These are phyloP conservation scores for Phlyctochytrium planicorne DNA, from an alignment of 192 early-diverging fungal genomes.

Conservation along the genomic window DNA sequence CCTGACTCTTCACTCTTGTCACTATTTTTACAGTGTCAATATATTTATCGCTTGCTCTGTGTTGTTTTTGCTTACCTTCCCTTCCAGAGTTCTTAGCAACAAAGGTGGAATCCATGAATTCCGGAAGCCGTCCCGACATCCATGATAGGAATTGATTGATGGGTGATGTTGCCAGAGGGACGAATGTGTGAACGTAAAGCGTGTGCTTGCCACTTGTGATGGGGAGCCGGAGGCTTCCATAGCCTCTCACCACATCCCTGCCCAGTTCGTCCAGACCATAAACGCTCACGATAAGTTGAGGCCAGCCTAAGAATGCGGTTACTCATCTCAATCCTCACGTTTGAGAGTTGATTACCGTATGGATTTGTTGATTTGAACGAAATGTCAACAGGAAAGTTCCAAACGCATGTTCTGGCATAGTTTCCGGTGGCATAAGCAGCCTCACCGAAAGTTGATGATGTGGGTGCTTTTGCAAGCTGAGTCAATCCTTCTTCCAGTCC, in stretches of 20 bases:
- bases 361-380: slow-evolving; percentile 60
- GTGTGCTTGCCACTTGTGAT: slow-evolving; percentile 41
- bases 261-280: slow-evolving; percentile 62
- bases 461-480: slow-evolving; percentile 38
- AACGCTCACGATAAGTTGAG: slow-evolving; percentile 53
- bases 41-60: neutral
- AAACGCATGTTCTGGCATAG: slow-evolving; percentile 46
- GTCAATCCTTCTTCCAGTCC: slow-evolving; percentile 63
- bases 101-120: slow-evolving; percentile 60
- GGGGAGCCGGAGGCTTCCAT: slow-evolving; percentile 47
- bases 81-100: slow-evolving; percentile 47
- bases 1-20: slow-evolving; percentile 52
- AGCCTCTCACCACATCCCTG: slow-evolving; percentile 62
- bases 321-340: slow-evolving; percentile 9
- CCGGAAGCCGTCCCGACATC: slow-evolving; percentile 48
- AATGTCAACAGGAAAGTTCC: slow-evolving; percentile 63
- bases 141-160: slow-evolving; percentile 54
- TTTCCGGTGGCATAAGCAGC: slow-evolving; percentile 22
- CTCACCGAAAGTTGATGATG: slow-evolving; percentile 21
- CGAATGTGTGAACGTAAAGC: slow-evolving; percentile 50
- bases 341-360: slow-evolving; percentile 35
- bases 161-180: slow-evolving; percentile 52
- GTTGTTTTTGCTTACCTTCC: slow-evolving; percentile 47
- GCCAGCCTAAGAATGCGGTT: slow-evolving; percentile 48
- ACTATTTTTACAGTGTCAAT: too few species aligned